These are phyloP conservation scores for Entonaema liquescens DNA, from an alignment of 495 filamentous ascomycete genomes.

Conservation along the genomic window DNA sequence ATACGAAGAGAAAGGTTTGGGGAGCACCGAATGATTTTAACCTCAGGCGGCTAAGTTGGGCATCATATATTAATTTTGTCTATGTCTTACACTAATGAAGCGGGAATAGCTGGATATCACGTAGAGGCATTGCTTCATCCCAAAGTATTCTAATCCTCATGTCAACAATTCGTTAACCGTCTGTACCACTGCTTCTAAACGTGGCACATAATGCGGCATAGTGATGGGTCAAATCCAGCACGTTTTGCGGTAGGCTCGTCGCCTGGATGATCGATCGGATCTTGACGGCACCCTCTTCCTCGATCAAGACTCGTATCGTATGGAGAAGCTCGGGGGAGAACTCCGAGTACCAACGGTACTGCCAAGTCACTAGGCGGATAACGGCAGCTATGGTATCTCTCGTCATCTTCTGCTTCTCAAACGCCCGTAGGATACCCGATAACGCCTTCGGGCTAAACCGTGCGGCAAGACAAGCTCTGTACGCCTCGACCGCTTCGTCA, in stretches of 20 bases:
- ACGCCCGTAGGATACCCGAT: slow-evolving; percentile 79
- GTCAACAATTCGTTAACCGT: slow-evolving; percentile 64
- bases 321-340: slow-evolving; percentile 91
- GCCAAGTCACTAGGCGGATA: slow-evolving; percentile 93
- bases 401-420: slow-evolving; percentile 75
- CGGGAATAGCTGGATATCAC: slow-evolving; percentile 38
- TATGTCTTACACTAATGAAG: slow-evolving; percentile 11
- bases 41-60: not conserved
- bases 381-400: slow-evolving; percentile 78
- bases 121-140: slow-evolving; percentile 21
- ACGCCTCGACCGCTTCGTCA: slow-evolving; percentile 92
- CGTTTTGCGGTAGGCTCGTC: slow-evolving; percentile 88
- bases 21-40: not conserved
- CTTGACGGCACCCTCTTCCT: slow-evolving; percentile 97
- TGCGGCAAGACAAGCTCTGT: slow-evolving; percentile 79
- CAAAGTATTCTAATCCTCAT: slow-evolving; percentile 7
- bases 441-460: slow-evolving; percentile 92
- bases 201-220: slow-evolving; percentile 94
- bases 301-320: slow-evolving; percentile 89
- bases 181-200: slow-evolving; percentile 93
- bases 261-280: slow-evolving; percentile 96
- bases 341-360: slow-evolving; percentile 99
- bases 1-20: not conserved
- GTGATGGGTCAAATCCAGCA: slow-evolving; percentile 93
- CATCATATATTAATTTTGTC: slow-evolving; percentile 1